Base-by-base conservation (phyloP, 176 grass and related monocot species). In the Themeda triandra region DNA sequence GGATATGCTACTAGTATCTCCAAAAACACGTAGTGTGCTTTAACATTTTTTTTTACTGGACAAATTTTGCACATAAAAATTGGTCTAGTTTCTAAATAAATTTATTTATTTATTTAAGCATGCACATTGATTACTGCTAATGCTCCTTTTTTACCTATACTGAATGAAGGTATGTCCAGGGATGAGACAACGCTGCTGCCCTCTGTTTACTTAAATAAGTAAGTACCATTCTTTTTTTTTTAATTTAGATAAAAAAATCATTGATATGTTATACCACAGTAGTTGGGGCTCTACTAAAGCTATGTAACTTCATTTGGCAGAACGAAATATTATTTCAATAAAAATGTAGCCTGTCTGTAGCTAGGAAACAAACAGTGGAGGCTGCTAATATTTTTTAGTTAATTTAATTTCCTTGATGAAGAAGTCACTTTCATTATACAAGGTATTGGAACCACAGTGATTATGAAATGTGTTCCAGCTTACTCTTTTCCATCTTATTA, bases 171-270 rank as follows among this genome's bases (percentile, higher is more conserved):
- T 74, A 90, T 95, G 90, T 25, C 69, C 25, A 88, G 93, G 85
- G 85, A 95, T 37, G 90, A 95, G 88, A 88, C 60, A 76, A 95
- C 93, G 2, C 82, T 92, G 23, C 87, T 84, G 71, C 88, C 93
- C 23, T 92, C 88, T 46, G 66, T 86, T 72, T 95, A 95, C 85
- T 81, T 92, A 46, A 95, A 95, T 80, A 95, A 92, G 90, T 95
- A 80, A 86, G 93, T 66, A 30, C 17, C 17, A 23, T 54, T 69
- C 30, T 45, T 25, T 19, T 29, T 6, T 35, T n/a, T 87, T 75
- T 9, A 9, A 37, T 62, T 62, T 62, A 62, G 24, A 62, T 13
- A 6, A 28, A 27, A 59, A 12, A 23, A 64, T 49, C 3, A n/a
- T 66, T 30, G 27, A 32, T 30, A 66, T 21, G 62, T 45, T 80